Evolutionary conservation across 2,329 filamentous ascomycete genomes (phyloP).

Genomic region (Amauroascus verrucosus): DNA sequence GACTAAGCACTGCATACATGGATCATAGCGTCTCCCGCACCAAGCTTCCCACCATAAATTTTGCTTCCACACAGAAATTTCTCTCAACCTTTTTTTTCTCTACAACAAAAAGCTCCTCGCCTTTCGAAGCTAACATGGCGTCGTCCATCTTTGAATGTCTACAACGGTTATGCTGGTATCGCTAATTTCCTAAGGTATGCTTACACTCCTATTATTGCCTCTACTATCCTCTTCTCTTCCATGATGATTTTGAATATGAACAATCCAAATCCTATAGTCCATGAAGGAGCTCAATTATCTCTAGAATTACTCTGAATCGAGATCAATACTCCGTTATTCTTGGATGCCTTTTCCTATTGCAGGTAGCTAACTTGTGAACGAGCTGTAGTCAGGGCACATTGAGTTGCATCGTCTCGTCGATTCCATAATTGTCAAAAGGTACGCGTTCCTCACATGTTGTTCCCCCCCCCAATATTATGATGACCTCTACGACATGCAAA

Average conservation of each 20-base stretch:
- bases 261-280: slow-evolving; percentile 51
- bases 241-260: slow-evolving; percentile 40
- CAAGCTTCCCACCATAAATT: not conserved
- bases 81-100: not conserved
- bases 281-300: slow-evolving; percentile 43
- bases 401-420: too few relatives aligned
- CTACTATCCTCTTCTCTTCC: not conserved
- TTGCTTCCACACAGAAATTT: slow-evolving; percentile 1
- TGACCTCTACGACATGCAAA: slow-evolving; percentile 52
- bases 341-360: slow-evolving; percentile 3
- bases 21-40: not conserved
- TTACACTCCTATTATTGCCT: not conserved
- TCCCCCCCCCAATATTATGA: slow-evolving; percentile 38
- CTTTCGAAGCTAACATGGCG: not conserved
- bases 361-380: slow-evolving; percentile 7
- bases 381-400: too few relatives aligned
- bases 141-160: not conserved
- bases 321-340: slow-evolving; percentile 4
- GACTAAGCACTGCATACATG: slow-evolving; percentile 1
- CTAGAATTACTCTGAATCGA: slow-evolving; percentile 49
- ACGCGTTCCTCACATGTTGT: slow-evolving; percentile 14
- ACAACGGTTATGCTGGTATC: not conserved
- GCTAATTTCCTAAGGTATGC: not conserved
- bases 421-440: slow-evolving; percentile 36
- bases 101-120: not conserved